Conservation (phyloP, 192 early-diverging fungal genomes). For the Entomortierella chlamydospora region DNA sequence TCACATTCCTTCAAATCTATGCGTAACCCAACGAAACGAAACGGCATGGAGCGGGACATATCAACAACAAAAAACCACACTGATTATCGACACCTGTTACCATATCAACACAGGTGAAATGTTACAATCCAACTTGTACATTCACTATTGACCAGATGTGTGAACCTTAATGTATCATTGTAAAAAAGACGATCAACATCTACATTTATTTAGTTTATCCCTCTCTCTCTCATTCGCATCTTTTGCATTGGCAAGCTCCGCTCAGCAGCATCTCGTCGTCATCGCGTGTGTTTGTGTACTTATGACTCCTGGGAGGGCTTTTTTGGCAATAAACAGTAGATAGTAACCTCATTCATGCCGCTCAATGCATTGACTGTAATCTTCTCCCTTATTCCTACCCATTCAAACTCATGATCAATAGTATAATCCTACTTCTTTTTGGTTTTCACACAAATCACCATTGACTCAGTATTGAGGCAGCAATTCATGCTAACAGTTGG, state of each 20-base stretch:
- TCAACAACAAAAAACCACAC: neutral
- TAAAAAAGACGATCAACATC: neutral
- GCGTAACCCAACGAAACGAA: too few relatives aligned
- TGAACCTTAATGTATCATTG: neutral
- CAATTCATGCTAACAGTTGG: conserved; percentile 6
- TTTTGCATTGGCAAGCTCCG: neutral
- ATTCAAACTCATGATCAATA: conserved; percentile 5
- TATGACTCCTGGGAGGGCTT: neutral
- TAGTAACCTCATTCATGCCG: conserved; percentile 14
- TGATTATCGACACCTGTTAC: neutral
- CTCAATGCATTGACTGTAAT: neutral
- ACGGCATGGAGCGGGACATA: neutral
- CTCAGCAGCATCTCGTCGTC: conserved; percentile 5
- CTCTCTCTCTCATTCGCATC: neutral
- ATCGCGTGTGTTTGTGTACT: conserved; percentile 20
- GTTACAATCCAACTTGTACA: neutral
- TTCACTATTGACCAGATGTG: neutral
- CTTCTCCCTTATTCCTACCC: neutral
- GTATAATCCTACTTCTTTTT: conserved; percentile 1
- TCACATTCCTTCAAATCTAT: too few relatives aligned
- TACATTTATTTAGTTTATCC: neutral
- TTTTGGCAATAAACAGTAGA: neutral
- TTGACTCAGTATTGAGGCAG: neutral
- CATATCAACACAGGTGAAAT: neutral
- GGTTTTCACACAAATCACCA: neutral